Evolutionary conservation across 805 yeast species (phyloP).

Genomic region (Saccharomycopsis sp.): DNA sequence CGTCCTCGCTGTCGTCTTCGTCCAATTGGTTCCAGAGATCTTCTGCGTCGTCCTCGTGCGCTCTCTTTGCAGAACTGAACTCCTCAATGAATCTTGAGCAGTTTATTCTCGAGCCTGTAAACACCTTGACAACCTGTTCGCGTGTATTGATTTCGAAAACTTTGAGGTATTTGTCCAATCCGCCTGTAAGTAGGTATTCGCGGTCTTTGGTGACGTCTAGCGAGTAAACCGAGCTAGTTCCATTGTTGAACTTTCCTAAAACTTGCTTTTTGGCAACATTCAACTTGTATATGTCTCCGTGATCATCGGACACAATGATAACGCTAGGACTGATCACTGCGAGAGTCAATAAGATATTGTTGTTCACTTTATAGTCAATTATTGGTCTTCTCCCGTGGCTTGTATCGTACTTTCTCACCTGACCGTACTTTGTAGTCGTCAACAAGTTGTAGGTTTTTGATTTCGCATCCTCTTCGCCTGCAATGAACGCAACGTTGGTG

Average conservation of each 20-base stretch:
- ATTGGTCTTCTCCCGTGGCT: constrained; percentile 62
- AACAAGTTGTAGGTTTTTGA: constrained; percentile 38
- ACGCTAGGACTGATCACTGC: constrained; percentile 29
- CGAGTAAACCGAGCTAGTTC: constrained; percentile 62
- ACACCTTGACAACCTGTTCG: constrained; percentile 59
- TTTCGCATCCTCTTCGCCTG: constrained; percentile 22
- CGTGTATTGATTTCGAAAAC: constrained; percentile 61
- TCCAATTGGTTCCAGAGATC: constrained; percentile 20
- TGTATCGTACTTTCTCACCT: constrained; percentile 68
- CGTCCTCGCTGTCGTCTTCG: constrained; percentile 2
- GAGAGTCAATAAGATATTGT: constrained; percentile 10
- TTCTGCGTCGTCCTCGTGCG: constrained; percentile 10
- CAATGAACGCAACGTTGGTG: constrained; percentile 45
- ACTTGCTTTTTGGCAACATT: constrained; percentile 44
- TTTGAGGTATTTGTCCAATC: constrained; percentile 80
- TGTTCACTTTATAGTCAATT: constrained; percentile 5
- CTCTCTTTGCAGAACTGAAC: neutral
- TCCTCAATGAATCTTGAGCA: constrained; percentile 28
- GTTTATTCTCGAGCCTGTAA: constrained; percentile 63
- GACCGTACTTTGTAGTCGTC: constrained; percentile 70
- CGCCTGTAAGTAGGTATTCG: constrained; percentile 63
- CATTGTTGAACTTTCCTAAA: constrained; percentile 68
- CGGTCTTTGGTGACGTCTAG: constrained; percentile 27
- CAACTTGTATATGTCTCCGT: constrained; percentile 53
- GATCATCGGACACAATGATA: constrained; percentile 67